Evolutionary conservation across 2,329 filamentous ascomycete species (phyloP).

Genomic region (Fonsecaea pugnacius): DNA sequence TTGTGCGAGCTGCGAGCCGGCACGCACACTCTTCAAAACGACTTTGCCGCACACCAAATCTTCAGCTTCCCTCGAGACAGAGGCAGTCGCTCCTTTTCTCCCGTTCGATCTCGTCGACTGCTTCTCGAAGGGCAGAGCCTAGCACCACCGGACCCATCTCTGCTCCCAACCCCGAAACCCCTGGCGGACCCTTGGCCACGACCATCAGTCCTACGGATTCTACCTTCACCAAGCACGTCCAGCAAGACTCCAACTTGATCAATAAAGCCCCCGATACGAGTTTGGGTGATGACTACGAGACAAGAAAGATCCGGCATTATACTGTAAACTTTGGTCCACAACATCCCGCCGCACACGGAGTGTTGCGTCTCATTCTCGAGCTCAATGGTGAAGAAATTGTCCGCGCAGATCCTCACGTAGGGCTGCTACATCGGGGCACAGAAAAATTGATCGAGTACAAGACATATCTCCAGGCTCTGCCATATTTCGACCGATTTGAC

Average conservation of each 20-base stretch:
- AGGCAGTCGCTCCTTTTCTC: conserved; percentile 38
- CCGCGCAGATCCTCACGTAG: conserved; percentile 94
- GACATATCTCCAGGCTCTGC: conserved; percentile 95
- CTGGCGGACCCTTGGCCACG: conserved; percentile 46
- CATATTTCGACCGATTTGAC: conserved; percentile 98
- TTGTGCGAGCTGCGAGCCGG: conserved; percentile 62
- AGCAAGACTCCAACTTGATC: conserved; percentile 45
- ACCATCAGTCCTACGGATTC: conserved; percentile 63
- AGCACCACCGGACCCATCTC: conserved; percentile 36
- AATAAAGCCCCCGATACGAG: conserved; percentile 48
- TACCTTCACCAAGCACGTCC: conserved; percentile 55
- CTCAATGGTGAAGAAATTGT: conserved; percentile 98
- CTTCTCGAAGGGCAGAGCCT: conserved; percentile 57
- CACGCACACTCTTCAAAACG: conserved; percentile 59
- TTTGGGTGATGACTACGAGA: conserved; percentile 54
- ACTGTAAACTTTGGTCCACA: conserved; percentile 99
- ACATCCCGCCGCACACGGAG: conserved; percentile 97
- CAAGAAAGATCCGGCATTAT: conserved; percentile 95
- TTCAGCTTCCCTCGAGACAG: conserved; percentile 37
- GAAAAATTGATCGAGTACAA: conserved; percentile 99
- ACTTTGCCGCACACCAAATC: conserved; percentile 60
- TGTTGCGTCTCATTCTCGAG: conserved; percentile 95
- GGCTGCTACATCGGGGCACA: conserved; percentile 91
- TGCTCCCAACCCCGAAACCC: conserved; percentile 42
- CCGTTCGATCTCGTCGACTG: conserved; percentile 61